Conservation (phyloP, 129 eudicot species). For the Flaveria robusta region DNA sequence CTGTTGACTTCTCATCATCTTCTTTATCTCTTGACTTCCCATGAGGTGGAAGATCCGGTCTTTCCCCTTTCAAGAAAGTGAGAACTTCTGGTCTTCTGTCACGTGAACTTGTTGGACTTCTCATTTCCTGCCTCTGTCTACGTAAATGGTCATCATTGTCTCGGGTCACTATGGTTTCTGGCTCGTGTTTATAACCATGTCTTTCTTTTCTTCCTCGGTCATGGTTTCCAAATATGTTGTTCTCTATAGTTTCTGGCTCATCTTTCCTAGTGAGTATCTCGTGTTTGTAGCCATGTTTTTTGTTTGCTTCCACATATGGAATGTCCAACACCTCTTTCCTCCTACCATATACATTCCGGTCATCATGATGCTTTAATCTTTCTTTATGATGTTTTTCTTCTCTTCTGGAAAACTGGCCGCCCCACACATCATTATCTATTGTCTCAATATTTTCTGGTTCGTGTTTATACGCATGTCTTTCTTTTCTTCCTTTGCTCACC, state of each 20-base stretch:
- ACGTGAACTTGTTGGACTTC: conserved; percentile 21
- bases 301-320: neutral
- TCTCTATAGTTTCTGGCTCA: conserved; percentile 23
- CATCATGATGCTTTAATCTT: conserved; percentile 26
- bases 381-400: conserved; percentile 32
- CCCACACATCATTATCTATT: conserved; percentile 31
- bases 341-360: conserved; percentile 25
- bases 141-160: conserved; percentile 24
- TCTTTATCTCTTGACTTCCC: conserved; percentile 27
- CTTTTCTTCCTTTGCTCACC: conserved; percentile 24
- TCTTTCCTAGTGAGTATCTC: too few relatives aligned
- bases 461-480: conserved; percentile 24
- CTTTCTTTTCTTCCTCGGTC: conserved; percentile 26
- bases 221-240: conserved; percentile 10
- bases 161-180: conserved; percentile 28
- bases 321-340: conserved; percentile 34
- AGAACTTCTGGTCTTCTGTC: conserved; percentile 40
- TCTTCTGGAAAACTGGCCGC: conserved; percentile 29
- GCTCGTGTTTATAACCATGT: conserved; percentile 30
- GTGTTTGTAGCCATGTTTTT: conserved; percentile 1
- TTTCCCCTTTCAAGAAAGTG: conserved; percentile 29
- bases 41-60: neutral
- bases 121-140: too few relatives aligned
- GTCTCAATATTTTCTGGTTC: conserved; percentile 31
- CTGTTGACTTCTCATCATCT: conserved; percentile 19